Conservation (phyloP, 192 early-diverging fungal species). For the Rhizoclosmatium sp. region DNA sequence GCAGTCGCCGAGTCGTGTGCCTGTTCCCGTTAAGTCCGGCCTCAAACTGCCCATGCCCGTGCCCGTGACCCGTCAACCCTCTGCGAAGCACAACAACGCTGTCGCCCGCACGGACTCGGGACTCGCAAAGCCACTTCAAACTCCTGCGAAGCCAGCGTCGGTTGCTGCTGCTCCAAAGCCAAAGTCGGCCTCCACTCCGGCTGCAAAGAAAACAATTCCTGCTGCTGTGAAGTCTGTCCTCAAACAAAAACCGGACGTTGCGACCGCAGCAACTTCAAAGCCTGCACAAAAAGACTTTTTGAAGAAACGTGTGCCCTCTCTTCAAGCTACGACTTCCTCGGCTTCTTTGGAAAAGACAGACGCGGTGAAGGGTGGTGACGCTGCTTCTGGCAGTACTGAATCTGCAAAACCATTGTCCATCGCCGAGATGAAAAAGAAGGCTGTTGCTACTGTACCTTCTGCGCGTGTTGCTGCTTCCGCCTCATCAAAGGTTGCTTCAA, state of each 20-base stretch:
- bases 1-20: not conserved
- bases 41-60: not conserved
- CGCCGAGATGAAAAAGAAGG: not conserved
- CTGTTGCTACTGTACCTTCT: not conserved
- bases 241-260: not conserved
- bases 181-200: not conserved
- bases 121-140: not conserved
- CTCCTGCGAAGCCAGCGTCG: too few relatives aligned
- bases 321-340: too few relatives aligned
- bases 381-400: too few relatives aligned
- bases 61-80: not conserved
- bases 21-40: slow-evolving; percentile 1
- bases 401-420: too few relatives aligned
- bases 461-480: not conserved
- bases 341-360: too few relatives aligned
- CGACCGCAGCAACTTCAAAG: not conserved
- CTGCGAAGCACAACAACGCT: not conserved
- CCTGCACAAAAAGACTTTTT: too few relatives aligned
- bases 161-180: not conserved
- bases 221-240: too few relatives aligned
- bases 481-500: not conserved
- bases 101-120: not conserved
- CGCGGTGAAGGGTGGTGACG: too few relatives aligned
- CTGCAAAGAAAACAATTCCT: too few relatives aligned
- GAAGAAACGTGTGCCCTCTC: too few relatives aligned